Base-by-base conservation (phyloP, 179 eudicot genomes). In the Monotropa hypopitys region DNA sequence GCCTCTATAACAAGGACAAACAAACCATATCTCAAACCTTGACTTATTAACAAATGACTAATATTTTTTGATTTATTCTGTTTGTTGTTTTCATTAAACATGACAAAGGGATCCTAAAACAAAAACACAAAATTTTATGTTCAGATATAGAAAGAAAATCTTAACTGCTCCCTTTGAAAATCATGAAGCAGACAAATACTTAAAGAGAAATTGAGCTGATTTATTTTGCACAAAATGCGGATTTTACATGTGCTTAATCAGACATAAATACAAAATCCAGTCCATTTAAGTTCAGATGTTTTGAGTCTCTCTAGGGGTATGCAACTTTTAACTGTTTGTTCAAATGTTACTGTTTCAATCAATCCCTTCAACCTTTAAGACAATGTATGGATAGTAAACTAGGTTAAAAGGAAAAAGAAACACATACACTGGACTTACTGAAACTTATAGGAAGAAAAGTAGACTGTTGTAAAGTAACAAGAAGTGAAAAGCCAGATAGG, bases 141-240 rank as follows among this genome's bases (percentile, higher is more conserved):
- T 43, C 33, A 18, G 21, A 20, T 32, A 18, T 75, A 28, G 45
- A 21, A 23, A n/a, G 32, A 28, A 18, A 20, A 49, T 32, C 21
- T 68, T 74, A 84, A 86, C 89, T 78, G 82, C 87, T 78, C 87
- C 84, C 82, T 66, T 84, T 82, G 85, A 67, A 86, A 84, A 70
- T 12, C 76, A 75, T 65, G 84, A 78, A 80, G 49, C 79, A 83
- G 83, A 86, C 87, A 84, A 82, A 75, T 9, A 76, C 38, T 20
- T 56, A 63, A 51, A 23, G 30, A 61, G 80, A 73, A 66, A 69
- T 62, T 68, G 77, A 65, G 74, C 73, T 81, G 78, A 73, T 83
- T 75, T 76, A 62, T 51, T 76, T 67, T 72, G 85, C 86, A 80
- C 54, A 59, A n/a, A 80, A 83, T 11, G 78, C 84, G 87, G 88